phyloP scores from a whole-genome alignment of 352 stramenopile species.

The Pythium aquatile region DNA sequence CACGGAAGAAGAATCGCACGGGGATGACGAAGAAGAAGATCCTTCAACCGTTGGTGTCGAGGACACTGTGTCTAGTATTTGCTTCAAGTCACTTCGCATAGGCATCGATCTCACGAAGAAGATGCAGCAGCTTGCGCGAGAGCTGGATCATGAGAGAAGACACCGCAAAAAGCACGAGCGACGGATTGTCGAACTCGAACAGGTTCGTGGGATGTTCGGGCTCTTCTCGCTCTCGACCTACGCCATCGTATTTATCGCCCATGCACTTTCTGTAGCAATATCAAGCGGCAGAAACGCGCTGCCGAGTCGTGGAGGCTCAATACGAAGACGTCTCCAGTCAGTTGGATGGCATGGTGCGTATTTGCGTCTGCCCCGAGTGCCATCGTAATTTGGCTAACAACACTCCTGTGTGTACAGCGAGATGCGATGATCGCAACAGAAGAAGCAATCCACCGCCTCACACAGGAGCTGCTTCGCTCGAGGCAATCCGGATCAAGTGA shows the following conservation, averaged over 20 bases:
- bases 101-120: slow-evolving; percentile 21
- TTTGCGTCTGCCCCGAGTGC: too few species aligned
- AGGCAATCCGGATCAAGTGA: neutral
- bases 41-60: neutral
- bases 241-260: too few species aligned
- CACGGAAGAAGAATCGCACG: too few species aligned
- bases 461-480: slow-evolving; percentile 7
- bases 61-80: slow-evolving; percentile 14
- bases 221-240: too few species aligned
- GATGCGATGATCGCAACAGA: slow-evolving; percentile 28
- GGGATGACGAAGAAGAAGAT: neutral
- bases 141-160: slow-evolving; percentile 5
- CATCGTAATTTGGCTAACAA: neutral
- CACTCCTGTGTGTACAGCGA: slow-evolving; percentile 8
- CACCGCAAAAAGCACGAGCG: slow-evolving; percentile 6
- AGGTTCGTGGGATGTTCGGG: slow-evolving; percentile 8
- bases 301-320: slow-evolving; percentile 2
- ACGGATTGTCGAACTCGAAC: slow-evolving; percentile 10
- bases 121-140: slow-evolving; percentile 4
- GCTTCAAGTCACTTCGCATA: slow-evolving; percentile 24
- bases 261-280: slow-evolving; percentile 6
- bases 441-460: slow-evolving; percentile 19
- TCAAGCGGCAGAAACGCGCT: neutral
- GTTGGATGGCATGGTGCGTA: slow-evolving; percentile 23
- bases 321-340: slow-evolving; percentile 17